Base-by-base conservation (phyloP, 129 eudicot species). In the Artemisia annua region DNA sequence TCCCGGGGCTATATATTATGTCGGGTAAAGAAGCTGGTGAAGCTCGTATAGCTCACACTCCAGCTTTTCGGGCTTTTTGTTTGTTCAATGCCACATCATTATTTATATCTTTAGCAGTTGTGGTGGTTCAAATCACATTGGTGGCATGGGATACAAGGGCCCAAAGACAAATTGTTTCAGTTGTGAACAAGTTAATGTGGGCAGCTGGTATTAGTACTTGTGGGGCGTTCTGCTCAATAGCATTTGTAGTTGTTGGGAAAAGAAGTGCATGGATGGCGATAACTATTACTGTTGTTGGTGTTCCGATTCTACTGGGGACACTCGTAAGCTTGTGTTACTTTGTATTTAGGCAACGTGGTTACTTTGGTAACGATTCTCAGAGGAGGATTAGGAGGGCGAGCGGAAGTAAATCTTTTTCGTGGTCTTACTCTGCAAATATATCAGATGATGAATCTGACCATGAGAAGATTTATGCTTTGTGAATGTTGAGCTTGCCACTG, bases 61-160 rank as follows among this genome's bases (percentile, higher is more conserved):
- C 86, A 6, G 92, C 98, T 19, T 94, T 94, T 54, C 88, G 91
- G 7, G 82, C 81, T 3, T 94, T 94, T 55, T 90, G 96, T 76
- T 85, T 94, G 30, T 55, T 90, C 14, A 87, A 94, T 64, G 87
- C 98, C 1, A 83, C 85, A 0, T 91, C 98, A 48, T 87, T 94
- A 59, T 90, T 90, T 67, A 88, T 94, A 35, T 94, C 97, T 7
- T 78, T 93, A 11, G 96, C 98, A 1, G 97, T 94, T 61, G 98
- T 94, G 64, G 98, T 94, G 24, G 92, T 94, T 68, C 97, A 90
- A 64, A 94, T 94, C 11, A 94, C 98, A 13, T 56, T 94, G 57
- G 85, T 94, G 62, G 97, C 98, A 0, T 94, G 98, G 98, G 98
- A 94, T 65, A 94, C 98, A 1, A 75, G 85, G n/a, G 96, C 98